A percentile compares a stretch with the other conserved stretches of the same genome.
Conservation (phyloP, 345 rosid species). For the Arabis hirsuta region DNA sequence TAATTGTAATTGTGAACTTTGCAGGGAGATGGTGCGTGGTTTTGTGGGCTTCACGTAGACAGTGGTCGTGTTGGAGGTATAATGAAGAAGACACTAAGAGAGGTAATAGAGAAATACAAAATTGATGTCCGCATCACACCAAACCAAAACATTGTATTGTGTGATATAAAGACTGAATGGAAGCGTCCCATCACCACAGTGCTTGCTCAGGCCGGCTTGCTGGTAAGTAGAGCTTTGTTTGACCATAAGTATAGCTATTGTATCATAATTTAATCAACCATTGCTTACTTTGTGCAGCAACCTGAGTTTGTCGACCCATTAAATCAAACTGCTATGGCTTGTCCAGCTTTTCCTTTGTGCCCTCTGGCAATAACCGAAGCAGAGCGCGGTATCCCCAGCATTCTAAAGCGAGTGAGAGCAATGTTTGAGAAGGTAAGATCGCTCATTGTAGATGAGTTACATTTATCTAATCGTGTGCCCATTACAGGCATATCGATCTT, state of each 20-base stretch:
- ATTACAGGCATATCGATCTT: constrained; percentile 9
- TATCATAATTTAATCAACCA: constrained; percentile 10
- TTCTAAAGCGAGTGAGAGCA: constrained; percentile 86
- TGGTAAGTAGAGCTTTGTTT: constrained; percentile 56
- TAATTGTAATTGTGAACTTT: constrained; percentile 28
- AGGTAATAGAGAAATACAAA: constrained; percentile 89
- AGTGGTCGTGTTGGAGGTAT: constrained; percentile 90
- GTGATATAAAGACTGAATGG: constrained; percentile 82
- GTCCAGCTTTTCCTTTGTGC: constrained; percentile 97
- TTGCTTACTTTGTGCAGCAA: constrained; percentile 52
- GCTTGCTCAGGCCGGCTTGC: constrained; percentile 93
- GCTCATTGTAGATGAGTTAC: not conserved
- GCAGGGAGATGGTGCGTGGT: constrained; percentile 87
- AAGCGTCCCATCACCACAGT: constrained; percentile 76
- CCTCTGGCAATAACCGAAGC: constrained; percentile 98
- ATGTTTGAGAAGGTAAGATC: constrained; percentile 84
- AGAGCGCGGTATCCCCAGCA: constrained; percentile 90
- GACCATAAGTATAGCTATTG: constrained; percentile 14
- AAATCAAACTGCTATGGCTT: constrained; percentile 96
- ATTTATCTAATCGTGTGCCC: not conserved
- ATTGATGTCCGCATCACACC: constrained; percentile 84
- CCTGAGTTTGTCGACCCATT: constrained; percentile 88
- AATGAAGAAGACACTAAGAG: constrained; percentile 90
- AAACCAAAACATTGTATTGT: constrained; percentile 87
- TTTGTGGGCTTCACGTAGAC: constrained; percentile 91